phyloP scores from a whole-genome alignment of 2,329 filamentous ascomycete species.

The Colletotrichum simmondsii region DNA sequence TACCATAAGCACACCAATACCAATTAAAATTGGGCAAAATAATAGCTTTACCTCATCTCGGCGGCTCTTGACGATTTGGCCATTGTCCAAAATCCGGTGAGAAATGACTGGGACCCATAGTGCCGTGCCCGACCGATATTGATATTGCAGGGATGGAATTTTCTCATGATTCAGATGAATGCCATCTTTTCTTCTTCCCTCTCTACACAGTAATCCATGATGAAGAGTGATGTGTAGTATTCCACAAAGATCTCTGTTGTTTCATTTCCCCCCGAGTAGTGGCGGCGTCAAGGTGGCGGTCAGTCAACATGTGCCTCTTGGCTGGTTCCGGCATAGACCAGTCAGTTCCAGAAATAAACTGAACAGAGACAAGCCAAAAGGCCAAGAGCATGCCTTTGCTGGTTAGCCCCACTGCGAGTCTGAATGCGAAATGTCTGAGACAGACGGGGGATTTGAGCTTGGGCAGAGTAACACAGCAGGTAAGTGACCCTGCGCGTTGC shows the following conservation, averaged over 20 bases:
- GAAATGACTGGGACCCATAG: neutral
- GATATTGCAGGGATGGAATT: neutral
- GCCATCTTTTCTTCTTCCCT: neutral
- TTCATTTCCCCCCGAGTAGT: neutral
- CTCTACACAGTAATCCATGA: neutral
- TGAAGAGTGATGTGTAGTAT: neutral
- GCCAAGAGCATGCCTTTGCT: neutral
- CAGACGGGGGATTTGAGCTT: neutral
- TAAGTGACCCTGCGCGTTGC: neutral
- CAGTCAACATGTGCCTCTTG: neutral
- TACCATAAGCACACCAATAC: conserved; percentile 9
- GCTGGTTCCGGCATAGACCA: neutral
- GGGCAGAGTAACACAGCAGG: neutral
- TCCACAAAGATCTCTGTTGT: neutral
- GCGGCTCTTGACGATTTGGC: neutral
- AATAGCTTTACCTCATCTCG: too few species aligned
- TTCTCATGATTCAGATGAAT: neutral
- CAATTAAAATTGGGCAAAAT: conserved; percentile 11
- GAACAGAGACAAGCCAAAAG: neutral
- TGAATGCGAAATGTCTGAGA: neutral
- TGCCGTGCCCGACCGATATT: neutral
- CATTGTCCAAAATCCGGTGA: neutral
- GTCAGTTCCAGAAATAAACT: neutral
- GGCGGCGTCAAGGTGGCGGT: neutral
- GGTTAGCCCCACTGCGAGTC: neutral